Percentiles rank a stretch among this genome's conserved stretches.
Conservation (phyloP, 306 rosid species). For the Ziziphus jujuba region DNA sequence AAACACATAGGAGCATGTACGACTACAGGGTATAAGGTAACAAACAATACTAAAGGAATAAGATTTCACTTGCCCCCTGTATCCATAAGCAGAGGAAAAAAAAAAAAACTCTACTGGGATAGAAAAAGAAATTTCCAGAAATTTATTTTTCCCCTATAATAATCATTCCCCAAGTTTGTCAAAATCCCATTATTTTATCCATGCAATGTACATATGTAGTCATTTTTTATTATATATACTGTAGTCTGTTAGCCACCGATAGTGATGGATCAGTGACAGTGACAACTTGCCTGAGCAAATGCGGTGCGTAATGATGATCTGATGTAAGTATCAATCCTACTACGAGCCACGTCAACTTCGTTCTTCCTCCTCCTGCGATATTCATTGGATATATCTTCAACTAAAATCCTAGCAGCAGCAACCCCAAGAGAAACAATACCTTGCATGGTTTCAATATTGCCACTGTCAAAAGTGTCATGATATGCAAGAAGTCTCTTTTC, state of each 20-base stretch:
- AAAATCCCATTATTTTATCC: not conserved
- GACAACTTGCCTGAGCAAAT: conserved; percentile 92
- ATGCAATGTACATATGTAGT: not conserved
- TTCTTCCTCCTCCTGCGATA: conserved; percentile 84
- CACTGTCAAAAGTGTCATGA: conserved; percentile 89
- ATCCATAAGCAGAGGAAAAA: too few species aligned
- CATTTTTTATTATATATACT: conserved; percentile 1
- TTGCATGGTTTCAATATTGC: conserved; percentile 77
- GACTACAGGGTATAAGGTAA: not conserved
- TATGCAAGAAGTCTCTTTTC: conserved; percentile 98
- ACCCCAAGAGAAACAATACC: conserved; percentile 96
- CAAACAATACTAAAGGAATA: not conserved
- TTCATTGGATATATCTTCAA: conserved; percentile 92
- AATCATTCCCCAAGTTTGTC: too few species aligned
- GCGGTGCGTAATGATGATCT: conserved; percentile 94
- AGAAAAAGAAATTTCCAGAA: too few species aligned
- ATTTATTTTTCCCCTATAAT: too few species aligned
- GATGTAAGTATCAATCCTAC: conserved; percentile 91
- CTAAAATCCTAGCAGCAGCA: conserved; percentile 83
- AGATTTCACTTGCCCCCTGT: not conserved
- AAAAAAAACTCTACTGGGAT: too few species aligned
- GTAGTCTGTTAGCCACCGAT: not conserved
- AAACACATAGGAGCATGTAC: too few species aligned
- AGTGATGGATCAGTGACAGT: not conserved
- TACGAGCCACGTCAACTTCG: conserved; percentile 88